These are phyloP conservation scores for Stagonosporopsis cucurbitacearum DNA, from an alignment of 2,329 filamentous ascomycete species.

Conservation along the genomic window DNA sequence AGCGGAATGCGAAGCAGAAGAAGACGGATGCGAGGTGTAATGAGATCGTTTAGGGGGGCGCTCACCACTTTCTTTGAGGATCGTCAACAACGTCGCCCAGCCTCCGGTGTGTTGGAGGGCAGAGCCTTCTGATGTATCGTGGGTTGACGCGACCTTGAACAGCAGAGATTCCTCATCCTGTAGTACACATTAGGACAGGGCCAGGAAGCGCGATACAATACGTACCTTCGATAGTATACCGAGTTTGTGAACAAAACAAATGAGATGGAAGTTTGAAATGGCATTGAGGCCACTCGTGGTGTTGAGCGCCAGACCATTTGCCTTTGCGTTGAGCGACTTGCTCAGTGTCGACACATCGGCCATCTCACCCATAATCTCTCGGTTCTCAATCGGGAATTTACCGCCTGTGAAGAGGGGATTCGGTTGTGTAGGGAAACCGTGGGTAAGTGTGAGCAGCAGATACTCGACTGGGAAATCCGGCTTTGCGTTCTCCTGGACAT, in stretches of 20 bases:
- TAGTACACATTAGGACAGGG: conserved; percentile 9
- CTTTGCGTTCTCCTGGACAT: conserved; percentile 96
- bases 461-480: conserved; percentile 97
- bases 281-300: conserved; percentile 69
- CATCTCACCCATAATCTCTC: conserved; percentile 81
- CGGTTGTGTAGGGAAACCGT: conserved; percentile 86
- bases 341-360: conserved; percentile 76
- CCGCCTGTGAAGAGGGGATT: conserved; percentile 75
- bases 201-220: not conserved
- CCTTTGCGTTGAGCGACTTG: conserved; percentile 70
- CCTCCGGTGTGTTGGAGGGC: conserved; percentile 85
- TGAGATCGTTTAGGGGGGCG: conserved; percentile 76
- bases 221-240: conserved; percentile 82
- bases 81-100: conserved; percentile 92
- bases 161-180: conserved; percentile 90
- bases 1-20: conserved; percentile 41
- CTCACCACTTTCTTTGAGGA: conserved; percentile 97
- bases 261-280: conserved; percentile 90
- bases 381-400: conserved; percentile 89
- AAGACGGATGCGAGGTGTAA: conserved; percentile 36
- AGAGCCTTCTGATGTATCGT: conserved; percentile 80
- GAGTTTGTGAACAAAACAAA: conserved; percentile 84
- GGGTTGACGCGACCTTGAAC: conserved; percentile 80
- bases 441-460: conserved; percentile 91
- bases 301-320: conserved; percentile 60